Base-by-base conservation (phyloP, 1,284 basidiomycete species). In the Anthracocystis setariae region DNA sequence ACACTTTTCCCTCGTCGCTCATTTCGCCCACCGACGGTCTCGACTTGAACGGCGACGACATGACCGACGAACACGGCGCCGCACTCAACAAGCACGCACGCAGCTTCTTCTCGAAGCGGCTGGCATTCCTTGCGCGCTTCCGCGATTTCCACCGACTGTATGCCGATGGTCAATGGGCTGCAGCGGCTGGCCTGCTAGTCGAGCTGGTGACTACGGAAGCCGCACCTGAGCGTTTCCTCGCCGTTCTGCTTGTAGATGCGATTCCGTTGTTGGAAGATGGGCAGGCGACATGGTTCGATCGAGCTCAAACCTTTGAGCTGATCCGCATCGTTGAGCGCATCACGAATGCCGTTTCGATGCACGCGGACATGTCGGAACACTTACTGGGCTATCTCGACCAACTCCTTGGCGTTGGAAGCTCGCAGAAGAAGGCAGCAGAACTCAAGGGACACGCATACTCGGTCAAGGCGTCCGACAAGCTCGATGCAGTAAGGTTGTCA, bases 51-150 rank as follows among this genome's bases (percentile, higher is more conserved):
- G 56, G 48, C 15, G 55, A 51, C 5, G 40, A 63, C 23, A 13
- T 50, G 3, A 23, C 21, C 27, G 46, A 52, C 20, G 64, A 59
- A 24, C 59, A 47, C 21, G 42, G 43, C 5, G 33, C 49, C 4
- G 42, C 38, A 2, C 46, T 62, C 29, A 40, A 37, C 44, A 56
- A 40, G 35, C 64, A 56, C 12, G 46, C 64, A 20, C 52, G 46
- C 17, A 67, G 63, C 25, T 73, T 76, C 47, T 76, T 76, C 35
- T 76, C 76, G 1, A 65, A 69, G 21, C 65, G 77, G 23, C 72
- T 82, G 9, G 68, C 73, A 2, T 82, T 82, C 55, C 71, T 80
- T 20, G 75, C 77, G 23, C 68, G 73, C 57, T 80, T 80, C 64
- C 65, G 78, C 37, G 80, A 81, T 49, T 80, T 82, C 44, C 79